phyloP scores from a whole-genome alignment of 2,329 filamentous ascomycete species.

The Oidium heveae region DNA sequence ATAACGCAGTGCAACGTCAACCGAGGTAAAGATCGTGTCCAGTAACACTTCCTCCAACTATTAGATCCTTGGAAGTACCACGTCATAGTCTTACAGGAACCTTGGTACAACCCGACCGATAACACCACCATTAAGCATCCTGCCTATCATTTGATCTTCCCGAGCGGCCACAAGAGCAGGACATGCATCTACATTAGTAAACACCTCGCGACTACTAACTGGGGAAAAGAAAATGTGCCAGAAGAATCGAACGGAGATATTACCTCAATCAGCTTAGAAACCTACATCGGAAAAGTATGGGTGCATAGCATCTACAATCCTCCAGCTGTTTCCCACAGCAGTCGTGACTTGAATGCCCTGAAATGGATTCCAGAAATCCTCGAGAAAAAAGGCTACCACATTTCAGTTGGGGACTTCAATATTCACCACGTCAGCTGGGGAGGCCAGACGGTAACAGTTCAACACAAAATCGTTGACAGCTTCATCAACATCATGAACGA shows the following conservation, averaged over 20 bases:
- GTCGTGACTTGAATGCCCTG: neutral
- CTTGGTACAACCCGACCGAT: no score
- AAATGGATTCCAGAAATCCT: neutral
- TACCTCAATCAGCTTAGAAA: neutral
- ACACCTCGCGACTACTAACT: neutral
- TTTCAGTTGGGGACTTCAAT: neutral
- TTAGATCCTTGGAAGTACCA: neutral
- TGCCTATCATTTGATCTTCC: neutral
- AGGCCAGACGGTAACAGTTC: neutral
- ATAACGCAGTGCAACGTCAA: slow-evolving; percentile 1
- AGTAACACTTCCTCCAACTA: neutral
- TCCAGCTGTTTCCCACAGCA: neutral
- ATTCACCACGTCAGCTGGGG: neutral
- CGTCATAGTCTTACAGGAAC: neutral
- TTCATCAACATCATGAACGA: neutral
- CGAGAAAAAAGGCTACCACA: neutral
- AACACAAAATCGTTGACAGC: neutral
- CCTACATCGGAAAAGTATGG: neutral
- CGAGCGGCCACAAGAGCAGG: neutral
- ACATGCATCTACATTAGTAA: neutral
- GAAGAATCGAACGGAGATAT: neutral
- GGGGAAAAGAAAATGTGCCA: neutral
- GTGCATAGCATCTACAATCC: neutral
- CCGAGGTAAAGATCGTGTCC: neutral
- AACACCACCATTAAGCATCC: neutral